phyloP scores from a whole-genome alignment of 2,329 filamentous ascomycete genomes.

The Aspergillus puulaauensis region DNA sequence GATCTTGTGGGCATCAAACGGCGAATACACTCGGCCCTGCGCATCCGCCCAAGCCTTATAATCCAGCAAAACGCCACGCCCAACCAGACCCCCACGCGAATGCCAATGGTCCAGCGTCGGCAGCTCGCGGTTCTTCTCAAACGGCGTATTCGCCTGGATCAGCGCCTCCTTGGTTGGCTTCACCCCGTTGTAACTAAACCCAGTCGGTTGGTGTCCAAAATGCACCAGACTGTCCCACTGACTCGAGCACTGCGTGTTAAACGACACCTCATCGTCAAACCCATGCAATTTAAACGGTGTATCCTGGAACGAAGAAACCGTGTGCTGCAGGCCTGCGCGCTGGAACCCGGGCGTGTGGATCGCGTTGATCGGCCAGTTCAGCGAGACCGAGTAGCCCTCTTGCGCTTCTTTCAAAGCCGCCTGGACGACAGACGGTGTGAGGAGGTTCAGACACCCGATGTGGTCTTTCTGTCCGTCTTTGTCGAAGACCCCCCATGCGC shows the following conservation, averaged over 20 bases:
- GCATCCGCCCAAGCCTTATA: slow-evolving; percentile 56
- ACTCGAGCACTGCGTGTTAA: slow-evolving; percentile 48
- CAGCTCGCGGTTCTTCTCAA: slow-evolving; percentile 11
- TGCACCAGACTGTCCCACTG: slow-evolving; percentile 48
- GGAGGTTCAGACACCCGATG: slow-evolving; percentile 46
- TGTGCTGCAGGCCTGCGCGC: slow-evolving; percentile 33
- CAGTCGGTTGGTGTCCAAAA: slow-evolving; percentile 23
- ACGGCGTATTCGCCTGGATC: background rate
- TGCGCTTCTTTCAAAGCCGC: slow-evolving; percentile 43
- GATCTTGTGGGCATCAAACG: slow-evolving; percentile 44
- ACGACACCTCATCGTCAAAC: slow-evolving; percentile 46
- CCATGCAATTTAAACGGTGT: slow-evolving; percentile 32
- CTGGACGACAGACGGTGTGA: slow-evolving; percentile 45
- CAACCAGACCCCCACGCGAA: slow-evolving; percentile 45
- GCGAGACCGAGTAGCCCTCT: slow-evolving; percentile 41
- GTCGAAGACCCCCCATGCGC: slow-evolving; percentile 44
- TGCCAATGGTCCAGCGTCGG: slow-evolving; percentile 36
- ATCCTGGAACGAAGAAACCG: slow-evolving; percentile 27
- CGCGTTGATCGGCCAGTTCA: slow-evolving; percentile 35
- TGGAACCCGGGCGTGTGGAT: slow-evolving; percentile 39
- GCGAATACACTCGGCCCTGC: slow-evolving; percentile 57
- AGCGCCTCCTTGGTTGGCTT: slow-evolving; percentile 26
- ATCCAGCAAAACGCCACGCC: slow-evolving; percentile 55
- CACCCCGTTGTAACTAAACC: slow-evolving; percentile 33
- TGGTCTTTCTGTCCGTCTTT: slow-evolving; percentile 44